These are phyloP conservation scores for Prunus yedoensis DNA, from an alignment of 331 rosid species.

Conservation along the genomic window DNA sequence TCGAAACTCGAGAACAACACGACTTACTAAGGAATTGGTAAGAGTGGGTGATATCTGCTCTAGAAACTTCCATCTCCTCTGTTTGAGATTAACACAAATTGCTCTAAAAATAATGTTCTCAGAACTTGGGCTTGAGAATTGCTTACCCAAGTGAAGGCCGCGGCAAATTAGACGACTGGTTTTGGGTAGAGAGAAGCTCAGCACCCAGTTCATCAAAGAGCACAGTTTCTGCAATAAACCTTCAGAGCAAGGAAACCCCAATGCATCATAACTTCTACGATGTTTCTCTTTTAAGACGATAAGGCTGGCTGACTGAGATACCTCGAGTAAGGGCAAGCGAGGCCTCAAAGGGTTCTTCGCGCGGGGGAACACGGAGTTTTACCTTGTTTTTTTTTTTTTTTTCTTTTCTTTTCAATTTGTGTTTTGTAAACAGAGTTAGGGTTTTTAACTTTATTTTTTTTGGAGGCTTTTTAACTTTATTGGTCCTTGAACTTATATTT, in stretches of 20 bases:
- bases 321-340: too few relatives aligned
- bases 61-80: conserved; percentile 49
- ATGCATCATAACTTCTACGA: not conserved
- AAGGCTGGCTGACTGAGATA: too few relatives aligned
- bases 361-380: too few relatives aligned
- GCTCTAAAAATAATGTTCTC: conserved; percentile 47
- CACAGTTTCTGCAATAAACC: conserved; percentile 11
- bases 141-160: conserved; percentile 39
- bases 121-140: conserved; percentile 39
- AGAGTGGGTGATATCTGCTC: conserved; percentile 44
- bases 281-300: too few relatives aligned
- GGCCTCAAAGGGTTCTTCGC: too few relatives aligned
- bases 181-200: conserved; percentile 20
- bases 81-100: conserved; percentile 47
- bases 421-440: too few relatives aligned
- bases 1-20: conserved; percentile 47
- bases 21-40: conserved; percentile 35
- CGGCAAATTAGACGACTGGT: conserved; percentile 25
- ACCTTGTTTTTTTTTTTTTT: too few relatives aligned
- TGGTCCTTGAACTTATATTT: too few relatives aligned
- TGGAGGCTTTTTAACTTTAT: too few relatives aligned
- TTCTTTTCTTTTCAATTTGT: too few relatives aligned
- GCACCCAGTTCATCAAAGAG: conserved; percentile 26
- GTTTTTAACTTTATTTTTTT: too few relatives aligned
- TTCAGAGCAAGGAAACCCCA: conserved; percentile 7